Base-by-base conservation (phyloP, 2,329 filamentous ascomycete genomes). In the Hypomyces rosellus region DNA sequence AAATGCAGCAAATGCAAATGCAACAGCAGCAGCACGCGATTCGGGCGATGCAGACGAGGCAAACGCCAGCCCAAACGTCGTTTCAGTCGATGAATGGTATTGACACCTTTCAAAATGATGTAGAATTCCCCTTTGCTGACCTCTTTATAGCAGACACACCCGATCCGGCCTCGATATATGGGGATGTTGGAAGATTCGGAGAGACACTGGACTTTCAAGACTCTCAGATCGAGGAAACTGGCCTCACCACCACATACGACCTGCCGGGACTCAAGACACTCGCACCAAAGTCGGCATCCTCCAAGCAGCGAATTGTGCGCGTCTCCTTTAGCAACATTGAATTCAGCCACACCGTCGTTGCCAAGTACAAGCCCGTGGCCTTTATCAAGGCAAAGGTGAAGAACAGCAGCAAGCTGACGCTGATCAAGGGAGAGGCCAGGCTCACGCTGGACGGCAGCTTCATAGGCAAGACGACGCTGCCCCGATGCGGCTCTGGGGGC, bases 371-470 rank as follows among this genome's bases (percentile, higher is more conserved):
- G 51, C 72, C 77, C 2, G 75, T 70, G 3, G 82, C 81, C 1
- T 84, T 81, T 66, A 74, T 85, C 47, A 76, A 78, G 53, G 80
- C 79, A 13, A 71, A 73, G 46, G 63, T 85, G 37, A 72, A 70
- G 46, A 85, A 85, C 62, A 68, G 63, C n/a, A 80, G 75, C 59
- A 74, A 73, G 54, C 70, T 82, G 40, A 77, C 78, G 0, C 69
- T 85, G 5, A 73, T 83, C 16, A 69, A 69, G 45, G 81, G 81
- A 4, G 71, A 72, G 1, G 72, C 74, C 0, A 78, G 80, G 5
- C 68, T 85, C 6, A 84, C 78, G 0, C 74, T 85, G n/a, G 82
- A 86, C 59, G 78, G 80, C 3, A 73, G 73, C 9, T 85, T 85
- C 64, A 68, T 85, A 48, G 81, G 82, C 3, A 77, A 77, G 50